Percentiles rank a stretch among this genome's conserved stretches.
These are phyloP conservation scores for Metarhizium sp. DNA, from an alignment of 2,329 filamentous ascomycete genomes.

Conservation along the genomic window DNA sequence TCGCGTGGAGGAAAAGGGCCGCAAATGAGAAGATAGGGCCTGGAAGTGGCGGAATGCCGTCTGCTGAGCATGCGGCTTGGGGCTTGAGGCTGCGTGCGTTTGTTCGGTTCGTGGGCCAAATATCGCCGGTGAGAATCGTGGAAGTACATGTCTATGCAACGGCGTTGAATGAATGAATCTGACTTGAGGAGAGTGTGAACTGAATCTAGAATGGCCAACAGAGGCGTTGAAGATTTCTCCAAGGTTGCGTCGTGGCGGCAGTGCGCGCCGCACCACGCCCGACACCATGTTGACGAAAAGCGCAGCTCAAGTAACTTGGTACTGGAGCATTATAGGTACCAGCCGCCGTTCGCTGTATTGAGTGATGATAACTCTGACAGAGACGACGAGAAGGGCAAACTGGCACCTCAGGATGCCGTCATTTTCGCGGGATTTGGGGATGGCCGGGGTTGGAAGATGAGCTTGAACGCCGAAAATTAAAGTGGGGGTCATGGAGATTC, in stretches of 20 bases:
- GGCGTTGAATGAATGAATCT: not conserved
- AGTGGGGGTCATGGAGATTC: not conserved
- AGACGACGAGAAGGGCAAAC: constrained; percentile 7
- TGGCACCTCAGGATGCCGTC: constrained; percentile 21
- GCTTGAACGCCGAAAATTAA: not conserved
- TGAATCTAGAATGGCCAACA: constrained; percentile 9
- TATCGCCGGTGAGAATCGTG: not conserved
- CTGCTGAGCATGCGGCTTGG: not conserved
- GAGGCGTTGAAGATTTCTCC: constrained; percentile 18
- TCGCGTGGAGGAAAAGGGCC: constrained; percentile 20
- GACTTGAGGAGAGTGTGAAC: constrained; percentile 10
- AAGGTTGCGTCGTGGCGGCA: constrained; percentile 35
- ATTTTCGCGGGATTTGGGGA: constrained; percentile 23
- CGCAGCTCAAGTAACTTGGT: constrained; percentile 8
- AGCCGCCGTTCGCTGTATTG: constrained; percentile 1
- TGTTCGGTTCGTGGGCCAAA: not conserved
- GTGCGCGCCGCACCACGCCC: constrained; percentile 38
- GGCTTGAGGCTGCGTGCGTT: not conserved
- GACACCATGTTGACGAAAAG: constrained; percentile 34
- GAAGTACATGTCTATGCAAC: not conserved
- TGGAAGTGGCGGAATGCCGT: not conserved
- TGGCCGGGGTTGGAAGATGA: constrained; percentile 6
- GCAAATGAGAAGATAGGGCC: constrained; percentile 7
- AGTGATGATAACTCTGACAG: not conserved
- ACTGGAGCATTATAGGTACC: constrained; percentile 20